Base-by-base conservation (phyloP, 2,329 filamentous ascomycete species). In the Trichothecium roseum region DNA sequence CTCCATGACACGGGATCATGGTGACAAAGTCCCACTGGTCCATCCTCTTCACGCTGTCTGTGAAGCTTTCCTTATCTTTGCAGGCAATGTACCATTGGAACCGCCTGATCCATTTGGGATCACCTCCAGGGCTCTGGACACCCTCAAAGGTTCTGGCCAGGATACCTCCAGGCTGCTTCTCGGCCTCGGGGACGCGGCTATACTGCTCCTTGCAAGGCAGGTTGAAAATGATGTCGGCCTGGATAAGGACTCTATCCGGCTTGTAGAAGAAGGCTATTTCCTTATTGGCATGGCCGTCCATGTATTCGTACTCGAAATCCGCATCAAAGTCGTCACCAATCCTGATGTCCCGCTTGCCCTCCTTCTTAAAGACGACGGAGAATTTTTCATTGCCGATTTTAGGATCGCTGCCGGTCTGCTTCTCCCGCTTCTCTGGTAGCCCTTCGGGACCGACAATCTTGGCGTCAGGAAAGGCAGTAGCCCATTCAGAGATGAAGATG, bases 171-270 rank as follows among this genome's bases (percentile, higher is more conserved):
- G 43, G 39, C 18, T 53, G 45, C 13, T 43, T 41, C 35, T 60
- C 50, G 7, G 44, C 42, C 18, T 51, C 50, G n/a, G 41, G 78
- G 73, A 50, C 60, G 64, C 62, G 83, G 71, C 44, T 93, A 60
- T 85, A 95, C 62, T 96, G 91, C 63, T 98, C 91, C 0, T 64
- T 75, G 1, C 86, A 76, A 0, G 91, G 91, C 24, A 94, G 62
- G 56, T 95, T 96, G 69, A 96, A 96, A 45, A 96, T 54, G 29
- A 96, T 60, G 57, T 98, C 91, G 5, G 87, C 91, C 61, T 94
- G 66, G 52, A 98, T 88, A 30, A 98, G 62, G 0, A 86, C 82
- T 38, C 68, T 65, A 10, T 84, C 79, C 0, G 84, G 86, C 54
- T 78, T 81, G 67, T 94, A 87, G 51, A 80, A 64, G 60, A 96